A percentile compares a stretch with the other conserved stretches of the same genome.
phyloP scores from a whole-genome alignment of 345 rosid species.

The Melastoma malabathricum region DNA sequence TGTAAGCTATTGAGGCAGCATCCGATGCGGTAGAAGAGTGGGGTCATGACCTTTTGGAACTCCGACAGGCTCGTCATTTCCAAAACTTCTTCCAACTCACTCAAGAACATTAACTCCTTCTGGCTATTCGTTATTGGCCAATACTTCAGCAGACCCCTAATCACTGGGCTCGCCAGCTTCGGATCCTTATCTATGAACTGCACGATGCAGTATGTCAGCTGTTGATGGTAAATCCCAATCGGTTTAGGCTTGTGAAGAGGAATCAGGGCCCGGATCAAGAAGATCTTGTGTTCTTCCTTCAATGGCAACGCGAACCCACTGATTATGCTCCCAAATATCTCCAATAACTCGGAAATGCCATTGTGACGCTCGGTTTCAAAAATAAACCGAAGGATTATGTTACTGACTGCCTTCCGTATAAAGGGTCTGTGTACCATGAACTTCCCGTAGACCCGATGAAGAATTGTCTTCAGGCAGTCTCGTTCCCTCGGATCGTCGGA shows the following conservation, averaged over 20 bases:
- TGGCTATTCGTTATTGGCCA: constrained; percentile 81
- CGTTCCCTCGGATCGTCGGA: constrained; percentile 78
- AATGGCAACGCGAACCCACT: constrained; percentile 72
- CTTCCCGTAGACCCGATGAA: constrained; percentile 59
- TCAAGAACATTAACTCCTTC: constrained; percentile 75
- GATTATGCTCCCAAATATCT: constrained; percentile 66
- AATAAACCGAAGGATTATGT: constrained; percentile 56
- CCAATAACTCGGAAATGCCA: constrained; percentile 67
- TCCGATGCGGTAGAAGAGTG: constrained; percentile 54
- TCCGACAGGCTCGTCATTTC: constrained; percentile 48
- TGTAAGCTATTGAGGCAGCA: constrained; percentile 60
- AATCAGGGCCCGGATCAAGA: constrained; percentile 47
- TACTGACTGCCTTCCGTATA: constrained; percentile 55
- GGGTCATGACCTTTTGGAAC: constrained; percentile 49
- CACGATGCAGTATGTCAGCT: constrained; percentile 50
- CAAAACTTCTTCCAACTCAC: constrained; percentile 72
- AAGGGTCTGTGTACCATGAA: constrained; percentile 70
- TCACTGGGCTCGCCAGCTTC: constrained; percentile 39
- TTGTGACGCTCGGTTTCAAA: constrained; percentile 60
- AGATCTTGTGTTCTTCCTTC: constrained; percentile 63
- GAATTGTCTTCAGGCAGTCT: constrained; percentile 62
- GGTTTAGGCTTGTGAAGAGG: constrained; percentile 76
- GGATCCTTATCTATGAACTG: constrained; percentile 69
- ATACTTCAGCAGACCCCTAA: constrained; percentile 55
- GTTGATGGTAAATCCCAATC: constrained; percentile 62